Conservation (phyloP, 805 yeast genomes). For the Myxozyma neotropica region DNA sequence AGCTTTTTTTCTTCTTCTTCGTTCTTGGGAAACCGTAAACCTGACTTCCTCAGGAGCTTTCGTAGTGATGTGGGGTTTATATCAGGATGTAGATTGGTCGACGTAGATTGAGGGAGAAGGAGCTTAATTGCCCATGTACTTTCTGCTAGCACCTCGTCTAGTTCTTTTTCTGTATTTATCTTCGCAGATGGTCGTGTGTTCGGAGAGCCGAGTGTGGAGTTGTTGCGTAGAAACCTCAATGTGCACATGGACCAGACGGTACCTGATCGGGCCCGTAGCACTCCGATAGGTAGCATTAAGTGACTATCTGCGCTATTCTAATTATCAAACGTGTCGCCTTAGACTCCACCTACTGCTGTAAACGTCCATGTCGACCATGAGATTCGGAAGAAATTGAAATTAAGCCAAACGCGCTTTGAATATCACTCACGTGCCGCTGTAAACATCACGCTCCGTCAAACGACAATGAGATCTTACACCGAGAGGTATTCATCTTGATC, state of each 20-base stretch:
- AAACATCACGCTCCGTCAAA: no score
- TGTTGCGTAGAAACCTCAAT: neutral
- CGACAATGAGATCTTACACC: neutral
- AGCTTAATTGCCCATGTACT: slow-evolving; percentile 22
- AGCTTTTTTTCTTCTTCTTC: slow-evolving; percentile 34
- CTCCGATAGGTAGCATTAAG: no score
- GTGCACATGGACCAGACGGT: neutral
- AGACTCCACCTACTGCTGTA: no score
- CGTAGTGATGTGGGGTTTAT: slow-evolving; percentile 34
- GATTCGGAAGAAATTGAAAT: neutral
- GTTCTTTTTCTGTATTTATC: slow-evolving; percentile 12
- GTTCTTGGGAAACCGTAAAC: slow-evolving; percentile 34
- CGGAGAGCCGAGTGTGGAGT: neutral
- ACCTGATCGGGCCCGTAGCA: no score
- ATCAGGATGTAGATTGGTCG: slow-evolving; percentile 14
- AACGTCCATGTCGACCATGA: no score
- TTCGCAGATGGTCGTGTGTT: neutral
- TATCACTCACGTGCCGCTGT: neutral
- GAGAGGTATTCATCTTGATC: neutral
- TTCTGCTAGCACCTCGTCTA: slow-evolving; percentile 11
- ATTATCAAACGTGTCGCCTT: no score
- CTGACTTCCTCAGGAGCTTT: slow-evolving; percentile 40
- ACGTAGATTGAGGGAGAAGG: slow-evolving; percentile 6
- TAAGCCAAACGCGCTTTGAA: neutral
- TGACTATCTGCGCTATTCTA: no score